Evolutionary conservation across 345 rosid genomes (phyloP), one percentile per base, ranked within the genome.

Genomic region (Pelargonium nanum): DNA sequence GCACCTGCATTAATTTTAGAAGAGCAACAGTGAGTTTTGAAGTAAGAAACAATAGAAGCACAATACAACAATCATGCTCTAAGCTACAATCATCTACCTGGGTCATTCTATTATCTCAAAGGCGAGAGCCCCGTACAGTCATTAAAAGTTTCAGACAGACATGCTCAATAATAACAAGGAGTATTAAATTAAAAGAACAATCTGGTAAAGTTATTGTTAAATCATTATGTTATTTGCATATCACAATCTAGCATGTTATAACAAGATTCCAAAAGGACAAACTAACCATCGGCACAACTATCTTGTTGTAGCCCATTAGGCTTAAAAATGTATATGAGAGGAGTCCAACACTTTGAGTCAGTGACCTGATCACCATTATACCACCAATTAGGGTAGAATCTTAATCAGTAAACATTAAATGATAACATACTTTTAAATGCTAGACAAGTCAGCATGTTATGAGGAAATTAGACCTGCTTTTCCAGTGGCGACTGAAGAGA

Each of bases 221-320:
- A 34, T 34, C 1, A 34, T 5, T 15, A 5, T 34, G 45, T 15
- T 9, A 34, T 34, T 3, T 10, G 45, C 13, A 34, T 34, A 32
- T 58, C 23, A 64, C n/a, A 15, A 26, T 58, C 26, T 8, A 28
- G 13, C 32, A 28, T 19, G 12, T 34, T 34, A 5, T 15, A 45
- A 45, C 32, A 56, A 20, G n/a, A 57, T 24, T 9, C 48, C 22
- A 52, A 32, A 10, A 59, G 55, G 22, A 57, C 45, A 66, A 69
- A 77, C 86, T 83, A 66, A 92, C 96, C 92, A 92, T 87, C 57
- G 98, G 98, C 57, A 92, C 98, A 26, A 92, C 84, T 60, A 92
- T 89, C 76, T 91, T 83, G 73, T 92, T 85, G 67, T 80, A 77
- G 61, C 95, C 91, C 20, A 85, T 81, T 58, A 25, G 80, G 21